These are phyloP conservation scores for Actinomucor elegans DNA, from an alignment of 371 early-diverging fungal genomes.

Conservation along the genomic window DNA sequence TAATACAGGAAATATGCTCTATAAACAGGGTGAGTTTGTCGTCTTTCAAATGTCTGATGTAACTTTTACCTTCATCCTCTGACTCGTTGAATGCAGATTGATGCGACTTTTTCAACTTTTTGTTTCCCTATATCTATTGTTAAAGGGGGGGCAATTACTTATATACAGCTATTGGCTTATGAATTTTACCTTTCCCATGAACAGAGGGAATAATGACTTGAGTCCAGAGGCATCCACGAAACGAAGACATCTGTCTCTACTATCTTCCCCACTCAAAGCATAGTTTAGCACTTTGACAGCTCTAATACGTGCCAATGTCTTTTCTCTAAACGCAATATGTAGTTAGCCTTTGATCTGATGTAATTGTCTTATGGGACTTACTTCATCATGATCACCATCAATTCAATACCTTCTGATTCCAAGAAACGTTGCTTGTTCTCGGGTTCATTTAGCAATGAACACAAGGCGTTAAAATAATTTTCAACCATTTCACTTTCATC, in stretches of 20 bases:
- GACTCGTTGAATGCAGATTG: slow-evolving; percentile 60
- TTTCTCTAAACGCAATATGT: slow-evolving; percentile 53
- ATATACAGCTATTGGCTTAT: background rate
- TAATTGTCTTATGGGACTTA: slow-evolving; percentile 22
- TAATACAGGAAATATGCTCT: slow-evolving; percentile 84
- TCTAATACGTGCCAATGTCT: slow-evolving; percentile 75
- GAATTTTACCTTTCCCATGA: slow-evolving; percentile 72
- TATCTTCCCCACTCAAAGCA: slow-evolving; percentile 65
- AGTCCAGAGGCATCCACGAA: slow-evolving; percentile 83
- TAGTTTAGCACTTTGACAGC: slow-evolving; percentile 89
- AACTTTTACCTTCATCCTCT: slow-evolving; percentile 75
- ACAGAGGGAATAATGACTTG: slow-evolving; percentile 75
- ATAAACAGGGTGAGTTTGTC: background rate
- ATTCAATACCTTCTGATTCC: slow-evolving; percentile 85
- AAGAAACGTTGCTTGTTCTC: slow-evolving; percentile 73
- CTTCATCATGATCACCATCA: slow-evolving; percentile 90
- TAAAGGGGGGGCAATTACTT: background rate
- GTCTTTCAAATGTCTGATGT: background rate
- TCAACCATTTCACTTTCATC: slow-evolving; percentile 91
- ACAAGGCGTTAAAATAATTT: slow-evolving; percentile 83
- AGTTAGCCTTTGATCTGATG: background rate
- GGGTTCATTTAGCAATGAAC: slow-evolving; percentile 59
- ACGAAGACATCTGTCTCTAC: slow-evolving; percentile 54
- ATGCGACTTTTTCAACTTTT: slow-evolving; percentile 68
- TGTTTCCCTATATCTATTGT: slow-evolving; percentile 59